These are phyloP conservation scores for Plenodomus tracheiphilus DNA, from an alignment of 2,329 filamentous ascomycete species.

Conservation along the genomic window DNA sequence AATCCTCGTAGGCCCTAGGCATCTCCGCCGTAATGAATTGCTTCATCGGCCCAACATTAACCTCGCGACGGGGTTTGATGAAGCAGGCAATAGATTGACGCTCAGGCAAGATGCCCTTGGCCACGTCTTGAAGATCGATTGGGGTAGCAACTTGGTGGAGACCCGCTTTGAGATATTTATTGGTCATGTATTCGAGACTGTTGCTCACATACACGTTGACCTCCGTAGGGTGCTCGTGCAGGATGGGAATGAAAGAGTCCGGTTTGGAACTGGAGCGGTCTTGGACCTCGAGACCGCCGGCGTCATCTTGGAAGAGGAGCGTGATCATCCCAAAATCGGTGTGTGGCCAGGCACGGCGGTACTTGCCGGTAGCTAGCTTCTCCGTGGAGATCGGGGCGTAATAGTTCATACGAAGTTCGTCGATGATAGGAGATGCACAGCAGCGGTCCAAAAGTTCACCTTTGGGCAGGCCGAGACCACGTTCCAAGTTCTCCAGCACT, in stretches of 20 bases:
- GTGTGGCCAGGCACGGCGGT: slow-evolving; percentile 19
- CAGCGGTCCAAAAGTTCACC: slow-evolving; percentile 8
- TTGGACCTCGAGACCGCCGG: slow-evolving; percentile 72
- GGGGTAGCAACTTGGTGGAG: slow-evolving; percentile 1
- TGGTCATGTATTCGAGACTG: slow-evolving; percentile 1
- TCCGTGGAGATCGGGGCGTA: slow-evolving; percentile 17
- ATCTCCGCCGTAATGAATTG: neutral
- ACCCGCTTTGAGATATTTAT: neutral
- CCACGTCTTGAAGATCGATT: too few relatives aligned
- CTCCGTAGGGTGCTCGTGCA: neutral
- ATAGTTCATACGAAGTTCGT: slow-evolving; percentile 21
- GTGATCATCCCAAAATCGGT: slow-evolving; percentile 34
- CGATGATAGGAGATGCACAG: slow-evolving; percentile 2
- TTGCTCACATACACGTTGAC: neutral
- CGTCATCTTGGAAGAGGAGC: slow-evolving; percentile 42
- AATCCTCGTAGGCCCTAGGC: neutral
- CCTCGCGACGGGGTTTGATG: neutral
- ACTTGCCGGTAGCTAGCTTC: slow-evolving; percentile 6
- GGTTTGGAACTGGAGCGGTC: slow-evolving; percentile 58
- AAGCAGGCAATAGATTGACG: neutral
- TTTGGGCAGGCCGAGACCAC: too few relatives aligned
- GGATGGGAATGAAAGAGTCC: neutral
- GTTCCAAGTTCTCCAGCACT: slow-evolving; percentile 13
- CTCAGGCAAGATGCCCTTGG: neutral
- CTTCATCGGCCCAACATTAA: neutral